A percentile compares a stretch with the other conserved stretches of the same genome.
phyloP scores from a whole-genome alignment of 805 yeast species.

The Starmerella gropengiesseri region DNA sequence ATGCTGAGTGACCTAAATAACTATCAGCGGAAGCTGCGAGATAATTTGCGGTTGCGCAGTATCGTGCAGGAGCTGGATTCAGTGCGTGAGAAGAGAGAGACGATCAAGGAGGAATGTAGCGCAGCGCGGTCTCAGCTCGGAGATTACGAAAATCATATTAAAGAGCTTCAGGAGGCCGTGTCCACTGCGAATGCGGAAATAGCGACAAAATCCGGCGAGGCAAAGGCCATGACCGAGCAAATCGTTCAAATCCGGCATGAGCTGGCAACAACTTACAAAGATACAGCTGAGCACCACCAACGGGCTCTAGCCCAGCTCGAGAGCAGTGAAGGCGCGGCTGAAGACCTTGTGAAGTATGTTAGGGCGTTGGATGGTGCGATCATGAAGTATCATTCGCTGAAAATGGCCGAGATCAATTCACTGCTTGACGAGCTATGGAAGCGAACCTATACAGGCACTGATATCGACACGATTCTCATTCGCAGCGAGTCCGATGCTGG shows the following conservation, averaged over 20 bases:
- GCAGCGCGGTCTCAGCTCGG: neutral
- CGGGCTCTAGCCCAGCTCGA: slow-evolving; percentile 66
- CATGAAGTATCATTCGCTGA: slow-evolving; percentile 79
- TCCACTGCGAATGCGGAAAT: slow-evolving; percentile 50
- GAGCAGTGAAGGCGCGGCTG: slow-evolving; percentile 61
- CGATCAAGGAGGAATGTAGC: neutral
- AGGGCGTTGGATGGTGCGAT: slow-evolving; percentile 86
- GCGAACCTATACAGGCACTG: slow-evolving; percentile 86
- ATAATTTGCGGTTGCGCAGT: slow-evolving; percentile 4
- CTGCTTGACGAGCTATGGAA: slow-evolving; percentile 90
- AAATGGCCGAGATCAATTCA: slow-evolving; percentile 86
- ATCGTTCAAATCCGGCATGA: slow-evolving; percentile 46
- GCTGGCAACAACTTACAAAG: slow-evolving; percentile 56
- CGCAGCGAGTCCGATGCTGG: slow-evolving; percentile 55
- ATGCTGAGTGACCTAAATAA: neutral
- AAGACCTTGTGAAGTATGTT: slow-evolving; percentile 70
- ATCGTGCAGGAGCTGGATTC: neutral
- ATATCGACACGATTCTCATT: slow-evolving; percentile 81
- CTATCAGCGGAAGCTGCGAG: neutral
- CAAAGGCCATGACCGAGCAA: slow-evolving; percentile 71
- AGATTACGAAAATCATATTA: neutral
- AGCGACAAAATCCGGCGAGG: slow-evolving; percentile 75
- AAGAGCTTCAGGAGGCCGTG: slow-evolving; percentile 33
- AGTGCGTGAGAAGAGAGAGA: neutral
- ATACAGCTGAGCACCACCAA: slow-evolving; percentile 52